phyloP scores from a whole-genome alignment of 225 moss, liverwort and hornwort genomes.

The Marchantia polymorpha region DNA sequence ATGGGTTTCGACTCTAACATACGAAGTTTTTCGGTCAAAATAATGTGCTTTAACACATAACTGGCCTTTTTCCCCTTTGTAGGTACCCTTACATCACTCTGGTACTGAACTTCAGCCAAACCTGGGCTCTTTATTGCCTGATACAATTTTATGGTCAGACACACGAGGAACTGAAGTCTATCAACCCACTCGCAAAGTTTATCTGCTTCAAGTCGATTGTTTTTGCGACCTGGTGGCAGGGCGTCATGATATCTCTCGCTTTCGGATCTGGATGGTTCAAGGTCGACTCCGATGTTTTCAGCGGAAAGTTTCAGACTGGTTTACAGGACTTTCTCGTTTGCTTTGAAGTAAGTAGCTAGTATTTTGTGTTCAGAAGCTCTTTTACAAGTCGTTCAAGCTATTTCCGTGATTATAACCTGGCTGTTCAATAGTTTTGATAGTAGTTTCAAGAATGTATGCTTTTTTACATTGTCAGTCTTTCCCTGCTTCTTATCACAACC shows the following conservation, averaged over 20 bases:
- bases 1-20: neutral
- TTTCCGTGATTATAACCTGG: neutral
- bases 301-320: conserved; percentile 72
- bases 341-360: conserved; percentile 55
- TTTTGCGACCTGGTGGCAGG: conserved; percentile 99
- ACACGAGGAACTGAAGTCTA: conserved; percentile 75
- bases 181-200: conserved; percentile 87
- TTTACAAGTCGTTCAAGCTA: neutral
- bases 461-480: too few relatives aligned
- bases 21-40: neutral
- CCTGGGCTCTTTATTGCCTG: conserved; percentile 97
- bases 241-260: conserved; percentile 77
- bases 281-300: conserved; percentile 48
- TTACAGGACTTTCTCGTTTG: conserved; percentile 91
- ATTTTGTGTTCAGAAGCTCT: neutral
- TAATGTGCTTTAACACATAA: neutral
- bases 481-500: too few relatives aligned
- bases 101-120: conserved; percentile 96
- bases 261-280: conserved; percentile 60
- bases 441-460: too few relatives aligned
- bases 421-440: neutral
- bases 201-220: conserved; percentile 98
- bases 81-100: conserved; percentile 95
- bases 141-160: conserved; percentile 93
- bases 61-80: conserved; percentile 11